Percentiles rank a stretch among this genome's conserved stretches.
These are phyloP conservation scores for Ballota nigra DNA, from an alignment of 257 asterid genomes.

Conservation along the genomic window DNA sequence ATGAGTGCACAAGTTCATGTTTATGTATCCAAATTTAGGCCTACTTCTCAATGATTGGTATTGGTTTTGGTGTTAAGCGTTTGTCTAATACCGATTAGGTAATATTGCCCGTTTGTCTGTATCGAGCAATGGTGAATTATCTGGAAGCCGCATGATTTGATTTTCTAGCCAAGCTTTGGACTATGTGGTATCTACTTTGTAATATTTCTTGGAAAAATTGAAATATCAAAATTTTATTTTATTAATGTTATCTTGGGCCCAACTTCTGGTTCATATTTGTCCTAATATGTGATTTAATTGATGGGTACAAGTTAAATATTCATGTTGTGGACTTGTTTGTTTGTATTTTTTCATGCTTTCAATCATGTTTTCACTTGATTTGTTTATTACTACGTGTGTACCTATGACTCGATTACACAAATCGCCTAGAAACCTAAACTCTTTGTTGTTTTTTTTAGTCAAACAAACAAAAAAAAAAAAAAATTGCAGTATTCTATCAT, in stretches of 20 bases:
- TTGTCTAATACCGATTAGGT: constrained; percentile 8
- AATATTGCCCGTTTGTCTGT: constrained; percentile 17
- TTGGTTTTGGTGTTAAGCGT: not conserved
- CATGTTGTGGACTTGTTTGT: constrained; percentile 7
- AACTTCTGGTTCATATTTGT: constrained; percentile 6
- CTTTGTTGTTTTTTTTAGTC: not conserved
- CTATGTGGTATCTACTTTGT: not conserved
- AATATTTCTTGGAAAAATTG: constrained; percentile 1
- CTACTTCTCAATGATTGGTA: constrained; percentile 3
- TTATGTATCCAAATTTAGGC: constrained; percentile 4
- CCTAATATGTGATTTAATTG: not conserved
- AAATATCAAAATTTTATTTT: not conserved
- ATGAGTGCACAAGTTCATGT: not conserved
- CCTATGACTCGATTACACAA: not conserved
- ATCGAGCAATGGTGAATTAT: not conserved
- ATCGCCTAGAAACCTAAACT: not conserved
- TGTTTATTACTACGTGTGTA: constrained; percentile 3
- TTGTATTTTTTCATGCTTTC: not conserved
- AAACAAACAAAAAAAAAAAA: not conserved
- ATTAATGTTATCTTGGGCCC: not conserved
- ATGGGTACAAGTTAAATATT: not conserved
- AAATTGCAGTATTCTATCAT: not conserved
- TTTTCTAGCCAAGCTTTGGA: constrained; percentile 7
- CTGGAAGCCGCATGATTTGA: not conserved
- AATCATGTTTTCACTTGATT: not conserved